A percentile compares a stretch with the other conserved stretches of the same genome.
Evolutionary conservation across 371 early-diverging fungal species (phyloP).

Genomic region (Basidiobolus meristosporus): DNA sequence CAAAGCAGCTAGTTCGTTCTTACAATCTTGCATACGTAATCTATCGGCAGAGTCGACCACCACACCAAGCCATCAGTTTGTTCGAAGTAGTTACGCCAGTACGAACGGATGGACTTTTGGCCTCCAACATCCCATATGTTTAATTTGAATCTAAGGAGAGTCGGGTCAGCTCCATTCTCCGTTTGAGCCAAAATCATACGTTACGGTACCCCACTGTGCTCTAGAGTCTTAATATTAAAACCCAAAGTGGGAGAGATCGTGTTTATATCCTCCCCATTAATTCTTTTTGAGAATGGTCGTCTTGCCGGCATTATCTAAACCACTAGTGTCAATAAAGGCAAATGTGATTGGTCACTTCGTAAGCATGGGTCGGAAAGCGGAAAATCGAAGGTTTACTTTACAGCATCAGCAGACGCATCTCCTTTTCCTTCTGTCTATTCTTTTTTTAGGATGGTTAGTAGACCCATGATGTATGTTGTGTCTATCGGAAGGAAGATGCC

Average conservation of each 20-base stretch:
- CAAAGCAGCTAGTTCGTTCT: constrained; percentile 48
- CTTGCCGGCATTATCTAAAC: constrained; percentile 99
- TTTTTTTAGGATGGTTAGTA: constrained; percentile 87
- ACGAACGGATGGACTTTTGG: constrained; percentile 89
- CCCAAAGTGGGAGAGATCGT: constrained; percentile 96
- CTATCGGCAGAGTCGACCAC: constrained; percentile 94
- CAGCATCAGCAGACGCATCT: constrained; percentile 81
- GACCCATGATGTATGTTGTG: constrained; percentile 48
- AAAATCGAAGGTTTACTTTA: constrained; percentile 8
- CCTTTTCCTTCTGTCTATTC: constrained; percentile 63
- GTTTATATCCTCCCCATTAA: constrained; percentile 79
- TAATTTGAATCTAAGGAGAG: constrained; percentile 34
- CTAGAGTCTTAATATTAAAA: constrained; percentile 88
- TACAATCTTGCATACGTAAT: constrained; percentile 62
- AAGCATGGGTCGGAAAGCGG: too few relatives aligned
- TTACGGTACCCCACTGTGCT: constrained; percentile 61
- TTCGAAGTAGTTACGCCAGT: constrained; percentile 99
- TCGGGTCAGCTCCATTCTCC: background rate
- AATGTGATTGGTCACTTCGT: too few relatives aligned
- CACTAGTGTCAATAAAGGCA: too few relatives aligned
- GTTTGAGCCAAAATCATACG: too few relatives aligned
- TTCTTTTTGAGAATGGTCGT: constrained; percentile 91
- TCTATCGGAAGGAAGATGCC: too few relatives aligned
- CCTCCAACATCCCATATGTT: constrained; percentile 98
- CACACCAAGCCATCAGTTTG: constrained; percentile 95